These are phyloP conservation scores for Tieghemostelium lacteum DNA, from an alignment of 78 protist species.

Conservation along the genomic window DNA sequence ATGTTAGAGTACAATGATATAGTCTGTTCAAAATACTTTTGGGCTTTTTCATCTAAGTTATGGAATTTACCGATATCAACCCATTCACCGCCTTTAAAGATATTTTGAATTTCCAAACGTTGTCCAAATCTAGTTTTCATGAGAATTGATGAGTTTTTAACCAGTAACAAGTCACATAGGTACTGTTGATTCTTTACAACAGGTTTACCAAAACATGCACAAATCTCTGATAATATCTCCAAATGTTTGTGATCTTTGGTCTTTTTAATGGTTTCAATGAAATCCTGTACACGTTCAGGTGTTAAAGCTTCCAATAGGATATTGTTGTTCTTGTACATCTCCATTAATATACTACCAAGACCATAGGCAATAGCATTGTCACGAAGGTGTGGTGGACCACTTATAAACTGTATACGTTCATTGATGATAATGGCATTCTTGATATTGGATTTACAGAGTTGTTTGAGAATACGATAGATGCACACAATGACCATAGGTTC, in stretches of 20 bases:
- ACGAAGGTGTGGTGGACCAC: slow-evolving; percentile 15
- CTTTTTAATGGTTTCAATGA: slow-evolving; percentile 26
- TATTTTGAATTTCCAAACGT: slow-evolving; percentile 36
- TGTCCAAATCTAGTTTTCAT: background rate
- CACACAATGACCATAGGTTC: slow-evolving; percentile 10
- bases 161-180: slow-evolving; percentile 38
- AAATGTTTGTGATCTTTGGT: slow-evolving; percentile 42
- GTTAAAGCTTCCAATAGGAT: slow-evolving; percentile 50
- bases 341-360: slow-evolving; percentile 31
- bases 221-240: slow-evolving; percentile 62
- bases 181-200: slow-evolving; percentile 70
- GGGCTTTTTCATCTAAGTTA: slow-evolving; percentile 31
- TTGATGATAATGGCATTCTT: slow-evolving; percentile 40
- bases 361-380: slow-evolving; percentile 12
- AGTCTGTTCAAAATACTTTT: slow-evolving; percentile 55
- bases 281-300: slow-evolving; percentile 26
- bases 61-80: slow-evolving; percentile 14
- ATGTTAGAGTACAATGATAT: slow-evolving; percentile 52
- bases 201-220: slow-evolving; percentile 48
- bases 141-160: slow-evolving; percentile 28
- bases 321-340: slow-evolving; percentile 55
- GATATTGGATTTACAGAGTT: slow-evolving; percentile 30
- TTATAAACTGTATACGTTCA: slow-evolving; percentile 16
- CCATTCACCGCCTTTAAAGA: slow-evolving; percentile 21
- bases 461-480: slow-evolving; percentile 40